Base-by-base conservation (phyloP, 116 monocot species). In the Trichopus zeylanicus region DNA sequence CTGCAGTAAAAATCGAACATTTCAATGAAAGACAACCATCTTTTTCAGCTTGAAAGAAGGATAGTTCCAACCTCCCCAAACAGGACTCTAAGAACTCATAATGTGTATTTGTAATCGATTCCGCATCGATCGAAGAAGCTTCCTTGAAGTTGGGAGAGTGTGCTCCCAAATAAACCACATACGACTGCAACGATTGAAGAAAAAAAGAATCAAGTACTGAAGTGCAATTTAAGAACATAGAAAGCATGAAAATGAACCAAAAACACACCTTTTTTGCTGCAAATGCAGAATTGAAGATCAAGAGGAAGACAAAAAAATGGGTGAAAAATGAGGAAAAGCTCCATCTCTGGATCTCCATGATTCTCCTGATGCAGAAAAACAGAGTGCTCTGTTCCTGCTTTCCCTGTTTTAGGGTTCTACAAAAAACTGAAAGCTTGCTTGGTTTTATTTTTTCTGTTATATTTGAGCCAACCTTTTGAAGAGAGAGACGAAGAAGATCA, bases 51-150 rank as follows among this genome's bases (percentile, higher is more conserved):
- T 16, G 22, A 26, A 27, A 29, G 35, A 26, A 22, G 32, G 34
- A 58, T 31, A 1, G 16, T n/a, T 46, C 48, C 10, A 59, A 68
- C 78, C 78, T 72, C 53, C 72, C 72, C 20, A 79, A 38, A 29
- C 73, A 20, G 1, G 73, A 60, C 26, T 53, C 73, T 2, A 79
- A 60, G 16, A 79, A 61, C 37, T 73, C 70, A 27, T 73, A 70
- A 48, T 79, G 79, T 5, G 73, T 55, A 34, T 69, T 35, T n/a
- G 54, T 65, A 16, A 46, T n/a, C 26, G 25, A 5, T 27, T 60
- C 46, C 27, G 35, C 26, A 15, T 35, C 22, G 19, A 46, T 1
- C 26, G 46, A 13, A 26, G 60, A 42, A 28, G 27, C 46, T 26
- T 60, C 60, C 29, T 16, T 37, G 9, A 22, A 26, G 25, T 12